These are phyloP conservation scores for Draba incana DNA, from an alignment of 345 rosid genomes.

Conservation along the genomic window DNA sequence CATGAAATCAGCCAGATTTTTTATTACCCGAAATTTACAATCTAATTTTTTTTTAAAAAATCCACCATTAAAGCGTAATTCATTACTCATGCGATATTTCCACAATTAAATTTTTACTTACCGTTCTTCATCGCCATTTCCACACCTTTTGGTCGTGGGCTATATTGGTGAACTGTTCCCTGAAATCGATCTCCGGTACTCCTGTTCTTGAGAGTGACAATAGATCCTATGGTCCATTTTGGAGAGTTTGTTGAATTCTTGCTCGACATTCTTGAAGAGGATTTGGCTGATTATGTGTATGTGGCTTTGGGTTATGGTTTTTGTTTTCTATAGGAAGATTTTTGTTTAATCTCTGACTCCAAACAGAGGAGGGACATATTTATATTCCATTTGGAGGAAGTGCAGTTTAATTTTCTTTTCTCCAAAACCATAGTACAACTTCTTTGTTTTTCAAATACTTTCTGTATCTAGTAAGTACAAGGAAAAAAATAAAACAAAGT, in stretches of 20 bases:
- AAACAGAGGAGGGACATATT: not conserved
- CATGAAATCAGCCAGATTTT: no score
- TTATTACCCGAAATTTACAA: not conserved
- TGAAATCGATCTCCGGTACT: conserved; percentile 1
- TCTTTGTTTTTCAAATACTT: not conserved
- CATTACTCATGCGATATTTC: not conserved
- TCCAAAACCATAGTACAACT: not conserved
- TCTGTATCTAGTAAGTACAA: not conserved
- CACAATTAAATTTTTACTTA: not conserved
- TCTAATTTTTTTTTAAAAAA: not conserved
- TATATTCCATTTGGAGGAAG: not conserved
- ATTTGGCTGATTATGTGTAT: not conserved
- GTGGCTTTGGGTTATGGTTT: not conserved
- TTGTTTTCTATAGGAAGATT: not conserved
- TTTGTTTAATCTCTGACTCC: not conserved
- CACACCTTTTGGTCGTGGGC: not conserved
- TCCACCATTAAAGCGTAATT: not conserved
- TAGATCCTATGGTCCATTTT: not conserved
- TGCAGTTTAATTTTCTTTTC: not conserved
- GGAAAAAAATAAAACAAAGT: not conserved
- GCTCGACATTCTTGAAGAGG: not conserved
- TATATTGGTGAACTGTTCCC: not conserved
- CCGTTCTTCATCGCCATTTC: not conserved
- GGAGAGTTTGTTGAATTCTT: not conserved
- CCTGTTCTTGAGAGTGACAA: not conserved